A percentile compares a stretch with the other conserved stretches of the same genome.
phyloP scores from a whole-genome alignment of 331 rosid species.

The Quercus tomentella region DNA sequence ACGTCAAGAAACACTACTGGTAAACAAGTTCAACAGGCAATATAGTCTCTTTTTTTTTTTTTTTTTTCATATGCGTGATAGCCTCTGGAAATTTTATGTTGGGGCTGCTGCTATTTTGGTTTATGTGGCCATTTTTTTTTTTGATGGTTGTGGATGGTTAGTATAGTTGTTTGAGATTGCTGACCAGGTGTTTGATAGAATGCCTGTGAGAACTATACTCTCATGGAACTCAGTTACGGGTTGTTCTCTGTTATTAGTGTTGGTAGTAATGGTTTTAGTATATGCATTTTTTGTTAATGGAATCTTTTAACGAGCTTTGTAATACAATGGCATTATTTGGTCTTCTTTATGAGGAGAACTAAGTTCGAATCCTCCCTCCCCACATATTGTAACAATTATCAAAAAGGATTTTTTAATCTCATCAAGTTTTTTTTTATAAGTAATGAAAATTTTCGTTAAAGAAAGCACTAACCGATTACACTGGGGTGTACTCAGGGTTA shows the following conservation, averaged over 20 bases:
- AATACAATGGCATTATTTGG: too few relatives aligned
- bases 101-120: background rate
- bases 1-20: background rate
- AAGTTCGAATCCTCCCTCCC: too few relatives aligned
- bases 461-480: too few relatives aligned
- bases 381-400: too few relatives aligned
- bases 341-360: too few relatives aligned
- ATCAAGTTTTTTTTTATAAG: too few relatives aligned
- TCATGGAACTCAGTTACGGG: background rate
- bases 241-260: background rate
- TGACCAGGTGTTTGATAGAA: slow-evolving; percentile 7
- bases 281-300: too few relatives aligned
- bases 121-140: background rate
- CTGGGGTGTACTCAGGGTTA: too few relatives aligned
- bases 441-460: too few relatives aligned
- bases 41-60: background rate
- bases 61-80: background rate
- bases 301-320: too few relatives aligned
- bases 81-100: background rate
- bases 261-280: background rate
- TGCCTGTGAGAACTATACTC: background rate
- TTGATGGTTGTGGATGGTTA: background rate
- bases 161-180: background rate
- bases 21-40: background rate
- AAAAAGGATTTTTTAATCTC: background rate